Conservation (phyloP, 2,329 filamentous ascomycete genomes). For the Pseudogymnoascus sp. region DNA sequence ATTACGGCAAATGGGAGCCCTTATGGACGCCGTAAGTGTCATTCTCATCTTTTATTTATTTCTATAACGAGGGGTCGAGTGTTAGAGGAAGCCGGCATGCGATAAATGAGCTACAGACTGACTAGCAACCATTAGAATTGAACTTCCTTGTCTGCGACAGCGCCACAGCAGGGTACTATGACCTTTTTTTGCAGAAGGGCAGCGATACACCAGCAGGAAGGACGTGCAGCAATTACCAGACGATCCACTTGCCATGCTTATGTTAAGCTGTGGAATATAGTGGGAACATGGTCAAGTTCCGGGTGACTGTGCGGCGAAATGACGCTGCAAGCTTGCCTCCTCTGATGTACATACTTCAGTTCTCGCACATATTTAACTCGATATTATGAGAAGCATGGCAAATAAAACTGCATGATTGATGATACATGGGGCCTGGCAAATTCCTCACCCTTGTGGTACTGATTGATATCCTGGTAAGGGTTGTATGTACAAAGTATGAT, state of each 20-base stretch:
- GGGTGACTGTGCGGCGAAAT: not conserved
- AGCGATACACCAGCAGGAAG: constrained; percentile 39
- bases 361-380: not conserved
- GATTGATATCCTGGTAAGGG: not conserved
- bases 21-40: constrained; percentile 33
- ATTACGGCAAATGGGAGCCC: constrained; percentile 37
- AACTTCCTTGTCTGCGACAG: constrained; percentile 44
- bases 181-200: constrained; percentile 45
- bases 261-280: not conserved
- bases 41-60: not conserved
- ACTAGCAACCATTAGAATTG: constrained; percentile 30
- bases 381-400: not conserved
- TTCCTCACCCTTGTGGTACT: not conserved
- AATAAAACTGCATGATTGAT: not conserved
- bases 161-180: constrained; percentile 35
- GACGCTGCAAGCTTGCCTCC: not conserved
- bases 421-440: too few relatives aligned
- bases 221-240: constrained; percentile 47
- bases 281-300: not conserved
- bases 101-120: not conserved
- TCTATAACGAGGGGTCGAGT: not conserved
- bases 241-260: constrained; percentile 37
- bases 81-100: not conserved
- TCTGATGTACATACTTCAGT: constrained; percentile 6
- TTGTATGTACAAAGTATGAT: not conserved